Evolutionary conservation across 768 basidiomycete species (phyloP), one percentile per base, ranked within the genome.

Genomic region (Tephrocybe sp.): DNA sequence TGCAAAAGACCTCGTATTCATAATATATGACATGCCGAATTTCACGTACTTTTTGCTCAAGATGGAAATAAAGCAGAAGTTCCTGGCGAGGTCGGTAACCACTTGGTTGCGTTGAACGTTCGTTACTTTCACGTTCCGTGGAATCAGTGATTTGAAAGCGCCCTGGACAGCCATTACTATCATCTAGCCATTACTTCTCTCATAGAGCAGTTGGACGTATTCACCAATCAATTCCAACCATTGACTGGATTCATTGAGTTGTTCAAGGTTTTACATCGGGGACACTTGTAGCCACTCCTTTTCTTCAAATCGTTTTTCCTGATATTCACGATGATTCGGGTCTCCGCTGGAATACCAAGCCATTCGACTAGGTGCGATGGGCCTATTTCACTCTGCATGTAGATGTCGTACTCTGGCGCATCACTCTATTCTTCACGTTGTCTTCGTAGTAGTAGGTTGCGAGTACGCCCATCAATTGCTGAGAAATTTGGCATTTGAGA

Each of bases 211-310:
- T 24, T 12, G 7, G 19, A 39, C 11, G 25, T 39, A 39, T 22
- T 39, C n/a, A 39, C 38, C 38, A 39, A n/a, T 39, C 19, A 25
- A 39, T n/a, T 25, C 21, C 38, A 39, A 24, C 38, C 38, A 39
- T 39, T 37, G 4, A 37, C n/a, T n/a, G n/a, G n/a, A 37, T 37
- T 11, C 36, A 2, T 37, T 18, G 5, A 15, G 4, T 7, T 2
- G 19, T 37, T 39, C 38, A 2, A 22, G 21, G 38, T 21, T 22
- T 6, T 22, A 13, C 38, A 39, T 39, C 21, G 38, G 7, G 38
- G 38, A 21, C 38, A 39, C 22, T 12, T 8, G 38, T 39, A 39
- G 19, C 21, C 21, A 12, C 4, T 13, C 11, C 9, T 11, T 9
- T 5, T 16, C 15, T 1, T 24, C 19, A 12, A 21, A 7, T 24